Base-by-base conservation (phyloP, 106 monocot genomes). In the Dendrobium huoshanense region DNA sequence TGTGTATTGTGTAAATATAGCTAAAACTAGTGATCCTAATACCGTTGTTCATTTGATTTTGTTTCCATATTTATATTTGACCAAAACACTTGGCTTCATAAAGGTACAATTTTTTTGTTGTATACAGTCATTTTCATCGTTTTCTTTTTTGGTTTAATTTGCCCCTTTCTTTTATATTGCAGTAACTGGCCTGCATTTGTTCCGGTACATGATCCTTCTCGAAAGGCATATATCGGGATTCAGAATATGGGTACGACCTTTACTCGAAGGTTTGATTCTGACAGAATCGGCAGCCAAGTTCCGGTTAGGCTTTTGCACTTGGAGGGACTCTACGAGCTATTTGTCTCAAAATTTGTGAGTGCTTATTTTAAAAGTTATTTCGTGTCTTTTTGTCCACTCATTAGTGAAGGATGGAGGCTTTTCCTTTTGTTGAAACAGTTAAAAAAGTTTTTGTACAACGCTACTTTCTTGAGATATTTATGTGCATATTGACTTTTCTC, bases 171-270 rank as follows among this genome's bases (percentile, higher is more conserved):
- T 77, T 82, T 45, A 17, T 24, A 37, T 84, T 87, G 54, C 89
- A 99, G 98, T 83, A 84, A 87, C 43, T 99, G 98, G 91, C 89
- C 98, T 42, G 95, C 98, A 81, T 99, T 99, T 93, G 98, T 99
- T 80, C 98, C 98, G 16, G 98, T 99, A 19, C 98, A 99, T 78
- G 98, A 93, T 89, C 95, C 98, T 73, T 95, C 95, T 37, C 83
- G 98, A 27, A 92, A 90, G 86, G 95, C 98, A 73, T 99, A 91
- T 77, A 95, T 93, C 79, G 98, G 98, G 20, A 99, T 99, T 65
- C 98, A 99, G 83, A 99, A 95, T 86, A 84, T 93, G 89, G 92
- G 95, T 17, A 90, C 91, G 72, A 88, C 84, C 80, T 93, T 95
- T 82, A 95, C 98, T 19, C 75, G 92, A 84, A 94, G 98, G 78